phyloP scores from a whole-genome alignment of 2,329 filamentous ascomycete species.

The Cyphellophora attinorum region DNA sequence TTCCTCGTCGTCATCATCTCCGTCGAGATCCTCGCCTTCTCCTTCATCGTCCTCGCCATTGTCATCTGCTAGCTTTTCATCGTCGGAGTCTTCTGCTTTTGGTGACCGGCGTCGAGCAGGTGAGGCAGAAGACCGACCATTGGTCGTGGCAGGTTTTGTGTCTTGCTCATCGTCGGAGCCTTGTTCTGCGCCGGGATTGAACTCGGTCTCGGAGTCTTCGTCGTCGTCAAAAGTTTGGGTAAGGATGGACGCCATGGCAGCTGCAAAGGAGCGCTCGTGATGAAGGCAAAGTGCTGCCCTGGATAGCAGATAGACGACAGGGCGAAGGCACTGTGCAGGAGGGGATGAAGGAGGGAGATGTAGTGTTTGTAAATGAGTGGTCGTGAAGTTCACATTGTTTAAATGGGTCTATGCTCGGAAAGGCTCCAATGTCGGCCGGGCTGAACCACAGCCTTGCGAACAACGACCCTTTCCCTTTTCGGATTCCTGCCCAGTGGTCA shows the following conservation, averaged over 20 bases:
- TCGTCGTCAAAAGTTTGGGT: constrained; percentile 42
- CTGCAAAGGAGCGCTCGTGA: no score
- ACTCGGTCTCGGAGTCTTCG: constrained; percentile 70
- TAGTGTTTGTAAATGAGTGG: no score
- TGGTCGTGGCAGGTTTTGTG: constrained; percentile 23
- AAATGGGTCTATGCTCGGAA: no score
- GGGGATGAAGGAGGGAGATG: no score
- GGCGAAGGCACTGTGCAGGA: no score
- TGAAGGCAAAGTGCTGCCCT: no score
- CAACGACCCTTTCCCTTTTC: no score
- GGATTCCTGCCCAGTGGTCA: no score
- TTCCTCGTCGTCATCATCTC: constrained; percentile 42
- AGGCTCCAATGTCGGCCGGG: no score
- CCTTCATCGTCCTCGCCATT: constrained; percentile 25
- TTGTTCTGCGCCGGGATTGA: constrained; percentile 72
- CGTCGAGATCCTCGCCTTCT: constrained; percentile 29
- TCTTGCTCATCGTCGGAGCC: constrained; percentile 51
- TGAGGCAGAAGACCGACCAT: constrained; percentile 28
- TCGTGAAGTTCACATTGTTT: no score
- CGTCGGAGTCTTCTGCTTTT: constrained; percentile 27
- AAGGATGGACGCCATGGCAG: constrained; percentile 32
- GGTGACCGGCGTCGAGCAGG: constrained; percentile 28
- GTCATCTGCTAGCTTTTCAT: constrained; percentile 23
- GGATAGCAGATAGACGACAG: no score
- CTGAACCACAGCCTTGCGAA: no score